A percentile compares a stretch with the other conserved stretches of the same genome.
Conservation (phyloP, 331 rosid species). For the Quercus phellos region DNA sequence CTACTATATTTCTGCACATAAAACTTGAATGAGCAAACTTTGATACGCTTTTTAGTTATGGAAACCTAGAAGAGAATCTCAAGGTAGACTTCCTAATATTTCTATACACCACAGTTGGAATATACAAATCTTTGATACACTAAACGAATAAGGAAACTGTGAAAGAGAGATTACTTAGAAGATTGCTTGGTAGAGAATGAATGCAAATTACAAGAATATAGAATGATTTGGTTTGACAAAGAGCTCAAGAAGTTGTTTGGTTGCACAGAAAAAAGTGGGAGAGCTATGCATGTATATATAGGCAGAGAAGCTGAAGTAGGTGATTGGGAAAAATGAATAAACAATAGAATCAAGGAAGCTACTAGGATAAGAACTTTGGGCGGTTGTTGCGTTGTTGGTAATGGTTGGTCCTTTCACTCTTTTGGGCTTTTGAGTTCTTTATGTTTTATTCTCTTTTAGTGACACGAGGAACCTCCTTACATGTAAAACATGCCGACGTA, state of each 20-base stretch:
- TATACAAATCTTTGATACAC: neutral
- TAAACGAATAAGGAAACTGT: neutral
- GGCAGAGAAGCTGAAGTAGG: neutral
- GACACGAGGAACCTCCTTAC: neutral
- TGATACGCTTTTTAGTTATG: neutral
- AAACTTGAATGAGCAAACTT: neutral
- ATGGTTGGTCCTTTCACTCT: neutral
- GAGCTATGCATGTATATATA: conserved; percentile 9
- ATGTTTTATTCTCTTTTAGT: neutral
- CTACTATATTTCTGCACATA: neutral
- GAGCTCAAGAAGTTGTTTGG: neutral
- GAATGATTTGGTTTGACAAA: neutral
- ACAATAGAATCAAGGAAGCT: neutral
- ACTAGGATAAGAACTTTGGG: neutral
- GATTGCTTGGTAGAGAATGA: neutral
- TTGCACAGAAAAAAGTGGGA: neutral
- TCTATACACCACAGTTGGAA: neutral
- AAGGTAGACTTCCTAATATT: neutral
- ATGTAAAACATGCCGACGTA: neutral
- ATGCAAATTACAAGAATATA: neutral
- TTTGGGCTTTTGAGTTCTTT: neutral
- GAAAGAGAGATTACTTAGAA: neutral
- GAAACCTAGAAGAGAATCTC: neutral
- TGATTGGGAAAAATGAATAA: neutral
- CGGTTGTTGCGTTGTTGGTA: conserved; percentile 11